Conservation (phyloP, 257 asterid species). For the Petunia secreta region DNA sequence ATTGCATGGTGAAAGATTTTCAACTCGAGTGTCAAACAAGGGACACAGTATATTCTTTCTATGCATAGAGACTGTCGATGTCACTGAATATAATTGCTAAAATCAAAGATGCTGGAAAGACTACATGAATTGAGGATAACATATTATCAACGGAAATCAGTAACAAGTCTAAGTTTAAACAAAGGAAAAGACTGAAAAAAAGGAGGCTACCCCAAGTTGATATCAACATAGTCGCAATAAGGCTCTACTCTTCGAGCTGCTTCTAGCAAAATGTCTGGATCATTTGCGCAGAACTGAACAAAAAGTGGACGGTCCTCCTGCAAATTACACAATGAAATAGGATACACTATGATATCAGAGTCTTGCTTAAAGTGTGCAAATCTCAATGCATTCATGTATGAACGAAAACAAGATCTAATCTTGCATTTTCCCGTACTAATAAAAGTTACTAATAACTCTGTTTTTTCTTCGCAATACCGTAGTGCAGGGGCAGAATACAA, state of each 20-base stretch:
- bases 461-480: no score
- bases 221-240: constrained; percentile 83
- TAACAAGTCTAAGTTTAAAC: background rate
- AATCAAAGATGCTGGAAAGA: background rate
- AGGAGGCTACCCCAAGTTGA: constrained; percentile 77
- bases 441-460: background rate
- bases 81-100: background rate
- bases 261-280: constrained; percentile 78
- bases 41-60: background rate
- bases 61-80: background rate
- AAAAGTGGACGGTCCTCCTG: constrained; percentile 96
- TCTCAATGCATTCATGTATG: background rate
- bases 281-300: constrained; percentile 98
- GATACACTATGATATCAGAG: constrained; percentile 9
- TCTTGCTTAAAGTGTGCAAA: no score
- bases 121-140: background rate
- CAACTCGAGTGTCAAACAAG: background rate
- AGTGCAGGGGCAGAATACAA: no score
- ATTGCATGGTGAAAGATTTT: background rate
- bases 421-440: background rate
- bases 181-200: constrained; percentile 5
- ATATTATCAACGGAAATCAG: background rate
- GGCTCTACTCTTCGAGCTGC: constrained; percentile 93
- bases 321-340: constrained; percentile 9
- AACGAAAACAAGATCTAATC: background rate